Percentiles rank a stretch among this genome's conserved stretches.
Evolutionary conservation across 495 filamentous ascomycete genomes (phyloP).

Genomic region (Neurospora sp.): DNA sequence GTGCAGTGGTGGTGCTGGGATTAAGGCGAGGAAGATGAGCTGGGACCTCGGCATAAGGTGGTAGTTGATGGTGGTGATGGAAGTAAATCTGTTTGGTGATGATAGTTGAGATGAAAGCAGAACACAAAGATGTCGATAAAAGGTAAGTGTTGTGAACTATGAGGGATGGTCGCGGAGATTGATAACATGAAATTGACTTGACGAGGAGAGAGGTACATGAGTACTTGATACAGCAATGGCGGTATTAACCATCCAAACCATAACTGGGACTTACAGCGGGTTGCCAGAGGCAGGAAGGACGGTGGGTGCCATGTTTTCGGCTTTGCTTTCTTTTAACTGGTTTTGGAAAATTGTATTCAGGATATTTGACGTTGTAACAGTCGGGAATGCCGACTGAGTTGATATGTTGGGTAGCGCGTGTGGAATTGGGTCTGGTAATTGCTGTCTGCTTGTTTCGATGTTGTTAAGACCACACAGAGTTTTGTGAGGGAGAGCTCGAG

Average conservation of each 20-base stretch:
- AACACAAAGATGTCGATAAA: background rate
- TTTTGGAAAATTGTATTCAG: background rate
- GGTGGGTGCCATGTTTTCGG: conserved; percentile 37
- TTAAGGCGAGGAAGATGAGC: background rate
- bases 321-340: background rate
- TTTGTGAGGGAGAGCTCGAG: background rate
- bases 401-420: background rate
- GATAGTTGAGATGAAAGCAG: background rate
- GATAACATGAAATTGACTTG: background rate
- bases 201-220: background rate
- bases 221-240: background rate
- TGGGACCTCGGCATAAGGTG: background rate
- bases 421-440: background rate
- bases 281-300: conserved; percentile 44
- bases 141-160: background rate
- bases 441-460: background rate
- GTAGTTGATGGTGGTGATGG: background rate
- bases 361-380: background rate
- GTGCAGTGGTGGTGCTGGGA: background rate
- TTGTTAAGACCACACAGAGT: background rate
- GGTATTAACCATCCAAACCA: background rate
- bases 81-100: background rate
- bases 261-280: conserved; percentile 36
- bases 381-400: background rate
- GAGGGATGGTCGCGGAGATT: background rate